Percentiles rank a stretch among this genome's conserved stretches.
Conservation (phyloP, 163 green algal genomes). For the Coccomyxa subellipsoidea region DNA sequence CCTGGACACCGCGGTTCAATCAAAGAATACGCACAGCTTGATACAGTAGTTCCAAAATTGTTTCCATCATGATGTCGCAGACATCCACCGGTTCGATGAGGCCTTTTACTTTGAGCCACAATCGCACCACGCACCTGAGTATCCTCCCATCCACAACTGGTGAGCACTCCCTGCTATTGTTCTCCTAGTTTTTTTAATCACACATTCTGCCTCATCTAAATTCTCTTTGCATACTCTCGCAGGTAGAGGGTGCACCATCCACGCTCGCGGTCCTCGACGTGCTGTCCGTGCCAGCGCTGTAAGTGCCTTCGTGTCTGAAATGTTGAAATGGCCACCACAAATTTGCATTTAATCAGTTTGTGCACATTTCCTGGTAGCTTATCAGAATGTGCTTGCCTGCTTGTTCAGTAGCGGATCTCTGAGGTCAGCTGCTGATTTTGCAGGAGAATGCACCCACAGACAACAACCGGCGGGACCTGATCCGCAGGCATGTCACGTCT, state of each 20-base stretch:
- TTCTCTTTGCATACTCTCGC: background rate
- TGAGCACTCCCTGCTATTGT: background rate
- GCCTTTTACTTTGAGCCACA: background rate
- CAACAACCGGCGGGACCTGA: constrained; percentile 3
- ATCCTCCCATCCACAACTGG: background rate
- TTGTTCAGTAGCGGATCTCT: too few relatives aligned
- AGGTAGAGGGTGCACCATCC: background rate
- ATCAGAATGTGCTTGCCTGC: too few relatives aligned
- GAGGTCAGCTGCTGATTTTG: too few relatives aligned
- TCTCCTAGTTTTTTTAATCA: background rate
- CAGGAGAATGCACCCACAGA: background rate
- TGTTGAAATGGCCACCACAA: too few relatives aligned
- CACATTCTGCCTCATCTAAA: background rate
- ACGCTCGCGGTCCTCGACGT: background rate
- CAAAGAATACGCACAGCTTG: too few relatives aligned
- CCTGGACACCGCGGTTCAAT: too few relatives aligned
- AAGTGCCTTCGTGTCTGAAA: too few relatives aligned
- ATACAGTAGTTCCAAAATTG: too few relatives aligned
- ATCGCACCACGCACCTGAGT: background rate
- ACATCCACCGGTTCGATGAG: background rate
- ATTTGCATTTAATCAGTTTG: too few relatives aligned
- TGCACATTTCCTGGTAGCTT: too few relatives aligned
- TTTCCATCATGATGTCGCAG: background rate
- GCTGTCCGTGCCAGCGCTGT: background rate
- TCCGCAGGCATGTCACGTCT: background rate